These are phyloP conservation scores for Serendipita vermifera DNA, from an alignment of 768 basidiomycete genomes.

Conservation along the genomic window DNA sequence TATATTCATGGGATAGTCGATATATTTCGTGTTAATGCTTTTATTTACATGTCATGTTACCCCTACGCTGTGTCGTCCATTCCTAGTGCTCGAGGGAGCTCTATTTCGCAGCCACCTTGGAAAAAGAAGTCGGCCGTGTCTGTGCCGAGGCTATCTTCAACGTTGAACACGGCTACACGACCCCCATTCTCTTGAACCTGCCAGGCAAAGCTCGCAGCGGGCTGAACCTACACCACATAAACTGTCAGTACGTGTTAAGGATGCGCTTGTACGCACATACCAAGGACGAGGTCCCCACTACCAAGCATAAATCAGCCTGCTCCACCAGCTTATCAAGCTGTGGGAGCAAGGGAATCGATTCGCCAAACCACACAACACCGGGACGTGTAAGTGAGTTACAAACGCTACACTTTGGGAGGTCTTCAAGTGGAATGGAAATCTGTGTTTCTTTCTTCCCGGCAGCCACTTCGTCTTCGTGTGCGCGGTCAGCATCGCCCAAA, in stretches of 20 bases:
- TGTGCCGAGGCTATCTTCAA: slow-evolving; percentile 14
- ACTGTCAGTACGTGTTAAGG: background rate
- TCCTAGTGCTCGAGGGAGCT: background rate
- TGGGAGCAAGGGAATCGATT: slow-evolving; percentile 29
- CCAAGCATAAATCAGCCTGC: slow-evolving; percentile 38
- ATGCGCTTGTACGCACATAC: slow-evolving; percentile 25
- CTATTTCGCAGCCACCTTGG: background rate
- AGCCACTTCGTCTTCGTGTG: slow-evolving; percentile 22
- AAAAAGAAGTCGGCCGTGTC: background rate
- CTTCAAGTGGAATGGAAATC: slow-evolving; percentile 22
- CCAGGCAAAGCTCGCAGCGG: slow-evolving; percentile 18
- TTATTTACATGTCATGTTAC: too few species aligned
- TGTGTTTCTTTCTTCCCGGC: slow-evolving; percentile 23
- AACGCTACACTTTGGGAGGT: slow-evolving; percentile 26
- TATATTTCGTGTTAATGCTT: too few species aligned
- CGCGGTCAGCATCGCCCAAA: slow-evolving; percentile 32
- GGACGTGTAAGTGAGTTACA: slow-evolving; percentile 36
- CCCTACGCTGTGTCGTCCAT: background rate
- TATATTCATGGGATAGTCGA: too few species aligned
- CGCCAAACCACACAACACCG: slow-evolving; percentile 49
- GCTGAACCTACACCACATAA: slow-evolving; percentile 15
- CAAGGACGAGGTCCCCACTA: slow-evolving; percentile 43
- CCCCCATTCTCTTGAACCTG: slow-evolving; percentile 15
- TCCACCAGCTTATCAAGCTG: slow-evolving; percentile 31
- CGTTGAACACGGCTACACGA: slow-evolving; percentile 19